Conservation (phyloP, 345 rosid species). For the Camelina hispida region DNA sequence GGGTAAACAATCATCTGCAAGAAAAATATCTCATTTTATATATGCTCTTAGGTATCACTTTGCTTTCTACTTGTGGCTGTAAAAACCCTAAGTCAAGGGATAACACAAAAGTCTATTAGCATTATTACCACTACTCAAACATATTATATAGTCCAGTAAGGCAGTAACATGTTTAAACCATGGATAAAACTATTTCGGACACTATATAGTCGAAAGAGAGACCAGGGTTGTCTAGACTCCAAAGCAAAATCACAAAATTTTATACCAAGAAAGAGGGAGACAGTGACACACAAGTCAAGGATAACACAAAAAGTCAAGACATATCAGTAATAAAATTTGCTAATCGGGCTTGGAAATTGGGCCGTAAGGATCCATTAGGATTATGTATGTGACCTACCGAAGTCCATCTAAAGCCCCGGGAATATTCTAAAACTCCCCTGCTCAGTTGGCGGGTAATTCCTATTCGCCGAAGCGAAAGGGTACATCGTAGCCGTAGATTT, state of each 20-base stretch:
- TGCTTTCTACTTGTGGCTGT: slow-evolving; percentile 35
- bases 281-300: neutral
- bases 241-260: slow-evolving; percentile 28
- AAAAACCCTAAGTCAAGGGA: too few species aligned
- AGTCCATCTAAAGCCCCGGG: slow-evolving; percentile 26
- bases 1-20: slow-evolving; percentile 41
- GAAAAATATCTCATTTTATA: slow-evolving; percentile 22
- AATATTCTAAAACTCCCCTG: slow-evolving; percentile 2
- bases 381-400: neutral
- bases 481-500: slow-evolving; percentile 26
- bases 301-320: slow-evolving; percentile 20
- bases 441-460: slow-evolving; percentile 29
- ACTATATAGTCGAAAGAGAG: slow-evolving; percentile 3
- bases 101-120: neutral
- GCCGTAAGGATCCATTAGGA: neutral
- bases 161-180: neutral
- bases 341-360: neutral
- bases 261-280: slow-evolving; percentile 13
- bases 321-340: slow-evolving; percentile 29
- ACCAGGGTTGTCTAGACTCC: slow-evolving; percentile 9
- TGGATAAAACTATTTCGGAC: neutral
- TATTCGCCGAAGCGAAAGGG: neutral
- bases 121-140: slow-evolving; percentile 11
- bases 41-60: slow-evolving; percentile 38
- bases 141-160: neutral